Evolutionary conservation across 345 rosid genomes (phyloP).

Genomic region (Gynandropsis gynandra): DNA sequence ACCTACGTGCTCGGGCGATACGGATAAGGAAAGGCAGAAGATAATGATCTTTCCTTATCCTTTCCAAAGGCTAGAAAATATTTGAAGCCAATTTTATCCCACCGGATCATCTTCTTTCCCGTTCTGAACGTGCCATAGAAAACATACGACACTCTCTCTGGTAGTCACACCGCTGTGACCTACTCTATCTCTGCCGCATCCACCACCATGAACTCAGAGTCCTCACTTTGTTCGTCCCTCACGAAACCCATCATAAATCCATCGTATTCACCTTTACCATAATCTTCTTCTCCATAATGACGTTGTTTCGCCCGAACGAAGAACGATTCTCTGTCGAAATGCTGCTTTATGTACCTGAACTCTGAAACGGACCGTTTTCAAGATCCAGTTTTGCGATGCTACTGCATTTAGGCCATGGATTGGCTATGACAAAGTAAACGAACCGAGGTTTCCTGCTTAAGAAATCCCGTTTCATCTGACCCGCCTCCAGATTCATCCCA

Average conservation of each 20-base stretch:
- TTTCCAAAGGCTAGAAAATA: too few species aligned
- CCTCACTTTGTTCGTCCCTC: slow-evolving; percentile 45
- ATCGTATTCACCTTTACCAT: slow-evolving; percentile 34
- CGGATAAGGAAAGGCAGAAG: too few species aligned
- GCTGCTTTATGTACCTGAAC: slow-evolving; percentile 38
- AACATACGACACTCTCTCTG: slow-evolving; percentile 62
- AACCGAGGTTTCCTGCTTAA: slow-evolving; percentile 45
- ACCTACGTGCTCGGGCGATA: too few species aligned
- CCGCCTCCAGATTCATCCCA: slow-evolving; percentile 57
- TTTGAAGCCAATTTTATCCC: too few species aligned
- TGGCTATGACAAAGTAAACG: slow-evolving; percentile 58
- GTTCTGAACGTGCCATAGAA: slow-evolving; percentile 65
- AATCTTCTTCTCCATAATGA: neutral
- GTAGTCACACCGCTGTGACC: slow-evolving; percentile 42
- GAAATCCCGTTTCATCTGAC: slow-evolving; percentile 36
- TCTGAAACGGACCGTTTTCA: slow-evolving; percentile 29
- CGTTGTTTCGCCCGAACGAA: slow-evolving; percentile 26
- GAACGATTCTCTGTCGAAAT: slow-evolving; percentile 64
- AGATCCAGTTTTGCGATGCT: slow-evolving; percentile 67
- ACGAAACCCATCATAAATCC: slow-evolving; percentile 56
- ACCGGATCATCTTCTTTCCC: slow-evolving; percentile 31
- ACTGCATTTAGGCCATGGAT: slow-evolving; percentile 66
- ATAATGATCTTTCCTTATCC: too few species aligned
- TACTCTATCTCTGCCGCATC: slow-evolving; percentile 42
- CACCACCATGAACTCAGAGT: slow-evolving; percentile 50